Evolutionary conservation across 768 basidiomycete genomes (phyloP).

Genomic region (Calocybe gangraenosa): DNA sequence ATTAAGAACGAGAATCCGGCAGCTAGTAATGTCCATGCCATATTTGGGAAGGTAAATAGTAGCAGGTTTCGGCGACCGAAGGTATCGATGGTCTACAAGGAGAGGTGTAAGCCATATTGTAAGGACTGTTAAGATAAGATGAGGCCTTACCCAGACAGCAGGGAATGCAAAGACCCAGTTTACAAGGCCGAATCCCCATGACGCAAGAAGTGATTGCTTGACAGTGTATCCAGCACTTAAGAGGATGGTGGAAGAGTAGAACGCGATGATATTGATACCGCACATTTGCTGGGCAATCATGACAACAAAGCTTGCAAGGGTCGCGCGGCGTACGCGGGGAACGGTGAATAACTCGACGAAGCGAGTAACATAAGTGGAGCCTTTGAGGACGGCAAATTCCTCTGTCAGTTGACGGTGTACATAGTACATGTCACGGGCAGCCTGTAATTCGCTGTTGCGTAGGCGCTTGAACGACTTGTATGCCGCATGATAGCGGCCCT

Average conservation of each 20-base stretch:
- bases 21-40: constrained; percentile 70
- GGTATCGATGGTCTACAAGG: constrained; percentile 54
- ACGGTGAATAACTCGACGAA: constrained; percentile 70
- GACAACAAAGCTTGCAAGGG: constrained; percentile 46
- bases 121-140: constrained; percentile 17
- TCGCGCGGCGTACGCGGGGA: constrained; percentile 55
- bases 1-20: constrained; percentile 74
- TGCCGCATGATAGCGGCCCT: constrained; percentile 67
- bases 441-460: constrained; percentile 66
- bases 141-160: constrained; percentile 47
- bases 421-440: constrained; percentile 77
- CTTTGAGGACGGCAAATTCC: constrained; percentile 55
- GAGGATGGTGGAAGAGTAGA: constrained; percentile 81
- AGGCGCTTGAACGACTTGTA: constrained; percentile 63
- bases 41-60: constrained; percentile 75
- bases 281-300: constrained; percentile 82
- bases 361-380: constrained; percentile 42
- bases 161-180: constrained; percentile 68
- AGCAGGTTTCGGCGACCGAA: constrained; percentile 77
- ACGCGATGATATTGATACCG: constrained; percentile 75
- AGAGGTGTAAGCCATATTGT: background rate
- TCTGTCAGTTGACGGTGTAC: constrained; percentile 67
- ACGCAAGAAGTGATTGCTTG: constrained; percentile 56
- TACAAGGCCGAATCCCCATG: constrained; percentile 63
- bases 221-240: constrained; percentile 48